Conservation (phyloP, 129 eudicot genomes). For the Gnaphalium uliginosum region DNA sequence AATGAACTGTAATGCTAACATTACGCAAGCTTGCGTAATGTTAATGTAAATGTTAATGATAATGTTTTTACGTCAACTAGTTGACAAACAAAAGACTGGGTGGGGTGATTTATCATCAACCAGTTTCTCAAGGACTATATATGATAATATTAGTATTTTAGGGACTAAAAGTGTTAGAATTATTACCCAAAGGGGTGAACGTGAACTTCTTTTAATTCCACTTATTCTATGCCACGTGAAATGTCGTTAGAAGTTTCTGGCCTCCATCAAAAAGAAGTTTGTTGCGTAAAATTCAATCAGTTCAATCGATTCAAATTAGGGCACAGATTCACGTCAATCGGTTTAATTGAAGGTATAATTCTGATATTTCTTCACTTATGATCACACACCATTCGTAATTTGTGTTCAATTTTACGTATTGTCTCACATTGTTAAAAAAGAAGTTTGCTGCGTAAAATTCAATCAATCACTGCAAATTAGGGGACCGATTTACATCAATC, state of each 20-base stretch:
- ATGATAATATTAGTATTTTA: neutral
- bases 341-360: neutral
- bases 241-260: neutral
- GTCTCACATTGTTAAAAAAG: conserved; percentile 27
- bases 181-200: neutral
- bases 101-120: neutral
- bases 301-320: neutral
- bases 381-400: neutral
- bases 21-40: too few species aligned
- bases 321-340: neutral
- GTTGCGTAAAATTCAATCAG: neutral
- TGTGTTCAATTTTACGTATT: neutral
- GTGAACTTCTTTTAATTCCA: neutral
- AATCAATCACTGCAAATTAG: too few species aligned
- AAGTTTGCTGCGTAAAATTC: too few species aligned
- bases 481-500: too few species aligned
- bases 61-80: too few species aligned
- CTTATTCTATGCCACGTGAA: neutral
- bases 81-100: neutral
- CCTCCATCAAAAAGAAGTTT: neutral
- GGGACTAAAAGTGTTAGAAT: neutral
- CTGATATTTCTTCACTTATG: neutral
- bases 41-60: too few species aligned
- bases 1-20: too few species aligned
- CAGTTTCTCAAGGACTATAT: neutral